Percentiles rank a stretch among this genome's conserved stretches.
These are phyloP conservation scores for Nothopassalora personata DNA, from an alignment of 2,329 filamentous ascomycete species.

Conservation along the genomic window DNA sequence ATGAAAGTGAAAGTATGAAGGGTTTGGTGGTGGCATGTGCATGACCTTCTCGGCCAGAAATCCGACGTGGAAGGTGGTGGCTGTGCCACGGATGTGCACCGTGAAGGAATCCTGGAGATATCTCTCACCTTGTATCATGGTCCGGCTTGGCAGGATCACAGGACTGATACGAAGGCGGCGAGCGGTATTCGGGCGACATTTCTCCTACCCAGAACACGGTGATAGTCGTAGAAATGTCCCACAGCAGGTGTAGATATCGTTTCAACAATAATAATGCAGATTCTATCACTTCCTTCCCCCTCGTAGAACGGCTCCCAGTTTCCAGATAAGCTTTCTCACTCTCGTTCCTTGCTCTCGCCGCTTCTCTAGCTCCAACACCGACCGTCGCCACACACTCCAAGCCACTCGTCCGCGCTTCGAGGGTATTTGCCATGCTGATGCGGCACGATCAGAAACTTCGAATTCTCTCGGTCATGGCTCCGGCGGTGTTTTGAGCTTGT, in stretches of 20 bases:
- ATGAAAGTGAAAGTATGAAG: constrained; percentile 14
- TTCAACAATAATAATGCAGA: no score
- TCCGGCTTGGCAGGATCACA: background rate
- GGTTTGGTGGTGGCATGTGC: constrained; percentile 5
- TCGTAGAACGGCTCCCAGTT: no score
- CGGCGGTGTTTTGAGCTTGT: background rate
- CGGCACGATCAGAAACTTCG: background rate
- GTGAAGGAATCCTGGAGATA: background rate
- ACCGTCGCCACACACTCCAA: background rate
- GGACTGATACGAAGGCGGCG: background rate
- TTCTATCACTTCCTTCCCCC: no score
- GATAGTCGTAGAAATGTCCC: background rate
- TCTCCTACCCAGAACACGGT: background rate
- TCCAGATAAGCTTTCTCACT: no score
- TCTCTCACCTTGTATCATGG: background rate
- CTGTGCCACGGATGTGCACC: no score
- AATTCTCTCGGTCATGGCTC: background rate
- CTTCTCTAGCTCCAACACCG: background rate
- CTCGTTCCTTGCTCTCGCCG: no score
- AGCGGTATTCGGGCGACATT: no score
- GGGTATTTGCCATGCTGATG: background rate
- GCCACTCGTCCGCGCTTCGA: background rate
- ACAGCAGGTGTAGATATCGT: background rate
- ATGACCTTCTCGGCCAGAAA: background rate
- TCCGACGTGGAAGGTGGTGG: no score